Evolutionary conservation across 331 rosid genomes (phyloP), one percentile per base, ranked within the genome.

Genomic region (Malus hybrid): DNA sequence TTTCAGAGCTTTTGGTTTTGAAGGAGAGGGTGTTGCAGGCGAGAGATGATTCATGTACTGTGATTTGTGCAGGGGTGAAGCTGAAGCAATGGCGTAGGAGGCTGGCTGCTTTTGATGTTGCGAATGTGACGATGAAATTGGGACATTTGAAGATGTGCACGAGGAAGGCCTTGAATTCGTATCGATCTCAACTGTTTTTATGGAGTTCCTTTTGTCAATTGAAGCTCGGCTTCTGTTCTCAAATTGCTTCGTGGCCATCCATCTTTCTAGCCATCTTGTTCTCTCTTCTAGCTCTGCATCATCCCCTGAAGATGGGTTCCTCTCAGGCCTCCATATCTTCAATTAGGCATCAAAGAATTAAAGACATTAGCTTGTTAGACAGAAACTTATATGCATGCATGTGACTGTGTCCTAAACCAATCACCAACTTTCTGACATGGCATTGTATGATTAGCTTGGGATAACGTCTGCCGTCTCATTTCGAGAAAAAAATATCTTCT

Each of bases 281-380:
- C 84, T 70, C 57, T 76, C 84, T 81, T 81, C 84, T 24, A 75
- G 31, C 74, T 75, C 84, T n/a, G 46, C 71, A 44, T 76, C 84
- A 5, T 66, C 65, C 10, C 74, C 74, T 28, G 55, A n/a, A 18
- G 84, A 76, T 14, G 74, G 74, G 74, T 76, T 77, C 39, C 55
- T 76, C 12, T 52, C 24, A 18, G 50, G 56, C 70, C 78, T 81
- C 80, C 84, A 80, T 74, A 80, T 69, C 80, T 77, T 42, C 31
- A 74, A 42, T 44, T 44, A 33, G 24, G 31, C 70, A 66, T 34
- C 27, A 74, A 22, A 52, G 65, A 10, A 20, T 14, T 44, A 29
- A 9, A 18, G 44, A 16, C 22, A 7, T 57, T 56, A 76, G 22
- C 74, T 60, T 15, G 27, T 34, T 22, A 34, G 56, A 50, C 56